These are phyloP conservation scores for Lasiosphaeria miniovina DNA, from an alignment of 495 filamentous ascomycete genomes.

Conservation along the genomic window DNA sequence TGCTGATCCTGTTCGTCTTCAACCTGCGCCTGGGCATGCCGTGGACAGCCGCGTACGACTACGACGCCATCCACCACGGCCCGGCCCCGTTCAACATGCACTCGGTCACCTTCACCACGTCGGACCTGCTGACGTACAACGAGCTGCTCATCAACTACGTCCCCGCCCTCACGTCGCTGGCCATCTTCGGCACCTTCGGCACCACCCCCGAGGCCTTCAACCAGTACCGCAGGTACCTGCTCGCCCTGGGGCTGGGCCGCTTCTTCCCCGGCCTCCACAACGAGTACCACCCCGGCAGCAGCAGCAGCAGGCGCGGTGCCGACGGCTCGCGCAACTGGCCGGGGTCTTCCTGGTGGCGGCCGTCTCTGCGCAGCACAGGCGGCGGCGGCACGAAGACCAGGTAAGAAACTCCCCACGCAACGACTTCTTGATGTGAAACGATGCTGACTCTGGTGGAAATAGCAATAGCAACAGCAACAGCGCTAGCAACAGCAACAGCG, in stretches of 20 bases:
- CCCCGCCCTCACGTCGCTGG: slow-evolving; percentile 54
- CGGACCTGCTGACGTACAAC: slow-evolving; percentile 37
- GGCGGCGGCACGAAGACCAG: not conserved
- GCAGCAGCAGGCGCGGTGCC: not conserved
- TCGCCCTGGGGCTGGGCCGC: slow-evolving; percentile 48
- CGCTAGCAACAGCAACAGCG: not conserved
- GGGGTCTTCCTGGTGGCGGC: not conserved
- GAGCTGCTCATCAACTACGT: slow-evolving; percentile 69
- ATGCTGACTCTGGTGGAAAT: too few relatives aligned
- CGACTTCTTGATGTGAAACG: too few relatives aligned
- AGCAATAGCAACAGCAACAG: not conserved
- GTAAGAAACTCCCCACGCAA: not conserved
- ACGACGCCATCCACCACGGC: slow-evolving; percentile 30
- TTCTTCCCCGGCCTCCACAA: slow-evolving; percentile 41
- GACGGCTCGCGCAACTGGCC: not conserved
- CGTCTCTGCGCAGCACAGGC: not conserved
- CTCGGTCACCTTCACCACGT: slow-evolving; percentile 60
- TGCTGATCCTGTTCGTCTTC: slow-evolving; percentile 55
- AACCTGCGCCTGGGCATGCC: slow-evolving; percentile 48
- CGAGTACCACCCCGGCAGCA: slow-evolving; percentile 24
- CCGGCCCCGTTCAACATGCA: slow-evolving; percentile 48
- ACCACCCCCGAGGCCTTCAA: slow-evolving; percentile 70
- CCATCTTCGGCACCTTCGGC: slow-evolving; percentile 78
- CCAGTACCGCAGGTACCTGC: slow-evolving; percentile 62
- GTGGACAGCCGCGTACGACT: slow-evolving; percentile 53